phyloP scores from a whole-genome alignment of 495 filamentous ascomycete genomes.

The Sporormia fimetaria region DNA sequence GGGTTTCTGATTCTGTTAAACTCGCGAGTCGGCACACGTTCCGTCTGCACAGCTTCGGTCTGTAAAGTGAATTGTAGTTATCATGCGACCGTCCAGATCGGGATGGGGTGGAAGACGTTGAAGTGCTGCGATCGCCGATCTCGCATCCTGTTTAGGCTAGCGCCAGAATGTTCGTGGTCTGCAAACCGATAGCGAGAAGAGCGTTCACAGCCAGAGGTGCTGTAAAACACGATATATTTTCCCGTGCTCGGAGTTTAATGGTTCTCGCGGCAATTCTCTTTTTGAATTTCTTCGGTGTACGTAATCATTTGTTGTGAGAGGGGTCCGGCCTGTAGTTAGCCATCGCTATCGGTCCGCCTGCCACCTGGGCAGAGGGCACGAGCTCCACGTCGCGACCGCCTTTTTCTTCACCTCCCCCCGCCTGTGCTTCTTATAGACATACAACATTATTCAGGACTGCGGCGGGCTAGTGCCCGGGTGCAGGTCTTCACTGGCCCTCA shows the following conservation, averaged over 20 bases:
- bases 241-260: too few relatives aligned
- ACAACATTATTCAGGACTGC: too few relatives aligned
- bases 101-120: background rate
- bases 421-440: constrained; percentile 1
- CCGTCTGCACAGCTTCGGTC: too few relatives aligned
- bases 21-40: too few relatives aligned
- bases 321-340: background rate
- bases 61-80: too few relatives aligned
- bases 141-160: background rate
- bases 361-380: too few relatives aligned
- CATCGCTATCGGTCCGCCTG: constrained; percentile 12
- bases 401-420: background rate
- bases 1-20: too few relatives aligned
- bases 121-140: background rate
- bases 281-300: background rate
- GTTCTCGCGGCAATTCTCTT: background rate
- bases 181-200: constrained; percentile 2
- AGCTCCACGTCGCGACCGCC: constrained; percentile 1
- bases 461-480: constrained; percentile 2
- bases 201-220: background rate
- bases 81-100: too few relatives aligned
- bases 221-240: too few relatives aligned
- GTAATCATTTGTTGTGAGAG: constrained; percentile 1
- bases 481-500: constrained; percentile 2
- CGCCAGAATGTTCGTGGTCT: background rate